Base-by-base conservation (phyloP, 2,329 filamentous ascomycete species). In the Penicillium sp. region DNA sequence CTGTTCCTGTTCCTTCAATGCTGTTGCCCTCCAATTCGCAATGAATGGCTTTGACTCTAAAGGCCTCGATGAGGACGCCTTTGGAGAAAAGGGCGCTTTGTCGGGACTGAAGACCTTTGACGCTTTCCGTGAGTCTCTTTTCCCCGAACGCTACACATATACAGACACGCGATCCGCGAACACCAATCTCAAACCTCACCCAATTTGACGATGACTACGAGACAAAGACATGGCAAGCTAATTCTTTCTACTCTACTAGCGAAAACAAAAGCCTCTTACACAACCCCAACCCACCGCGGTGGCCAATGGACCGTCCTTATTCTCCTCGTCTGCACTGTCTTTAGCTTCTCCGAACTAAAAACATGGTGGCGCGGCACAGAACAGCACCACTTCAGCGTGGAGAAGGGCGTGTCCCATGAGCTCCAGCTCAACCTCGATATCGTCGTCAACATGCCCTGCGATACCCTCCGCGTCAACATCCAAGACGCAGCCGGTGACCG, bases 351-450 rank as follows among this genome's bases (percentile, higher is more conserved):
- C 49, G 94, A 99, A 75, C 79, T 94, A 31, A 74, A 79, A 59
- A 86, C 88, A 53, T 97, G 93, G 92, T 94, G 90, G 84, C 80
- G 81, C 54, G 94, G 94, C 65, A 79, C 83, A 51, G 94, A 96
- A 69, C 86, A 85, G 53, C 93, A 97, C 73, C 90, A 89, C 57
- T 99, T 97, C 75, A 88, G 88, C 57, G 93, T 99, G 54, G 94
- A 97, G 75, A 94, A 95, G 76, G 90, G 90, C 63, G 83, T 99
- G 37, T 88, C 89, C 2, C 91, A 91, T 74, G 83, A 86, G 59
- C 84, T 99, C 73, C 92, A 97, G 75, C 89, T 99, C 77, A 99
- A 99, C 78, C 79, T 99, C 55, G 94, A 99, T 75, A 81, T 95
- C n/a, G 90, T 97, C 5, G 82, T 99, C 47, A 82, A 82, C 50